Evolutionary conservation across 1,284 basidiomycete genomes (phyloP).

Genomic region (Ustilago curta): DNA sequence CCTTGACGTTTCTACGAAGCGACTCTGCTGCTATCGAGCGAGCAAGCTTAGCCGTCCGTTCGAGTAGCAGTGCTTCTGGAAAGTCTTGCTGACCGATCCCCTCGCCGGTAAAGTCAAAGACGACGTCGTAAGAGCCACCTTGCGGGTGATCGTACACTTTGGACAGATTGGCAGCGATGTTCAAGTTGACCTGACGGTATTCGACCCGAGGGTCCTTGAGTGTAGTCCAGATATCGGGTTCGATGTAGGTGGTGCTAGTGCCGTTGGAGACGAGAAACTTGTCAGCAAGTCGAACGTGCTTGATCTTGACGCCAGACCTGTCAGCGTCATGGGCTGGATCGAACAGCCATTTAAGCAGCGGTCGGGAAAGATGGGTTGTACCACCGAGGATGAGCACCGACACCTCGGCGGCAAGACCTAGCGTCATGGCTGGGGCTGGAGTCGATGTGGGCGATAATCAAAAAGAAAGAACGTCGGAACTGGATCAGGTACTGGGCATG

Average conservation of each 20-base stretch:
- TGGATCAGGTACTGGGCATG: neutral
- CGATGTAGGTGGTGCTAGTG: conserved; percentile 44
- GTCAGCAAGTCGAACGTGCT: conserved; percentile 54
- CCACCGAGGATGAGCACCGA: conserved; percentile 59
- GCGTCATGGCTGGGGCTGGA: conserved; percentile 4
- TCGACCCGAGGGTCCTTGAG: conserved; percentile 53
- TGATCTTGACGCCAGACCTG: conserved; percentile 19
- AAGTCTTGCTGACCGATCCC: conserved; percentile 33
- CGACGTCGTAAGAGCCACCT: conserved; percentile 45
- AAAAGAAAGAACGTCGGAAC: neutral
- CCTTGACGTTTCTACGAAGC: conserved; percentile 29
- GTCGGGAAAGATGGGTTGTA: conserved; percentile 36
- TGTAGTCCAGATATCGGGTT: conserved; percentile 39
- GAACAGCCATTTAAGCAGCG: conserved; percentile 50
- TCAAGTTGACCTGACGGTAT: conserved; percentile 57
- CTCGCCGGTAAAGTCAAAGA: conserved; percentile 61
- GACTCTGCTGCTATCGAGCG: conserved; percentile 41
- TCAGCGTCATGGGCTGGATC: conserved; percentile 7
- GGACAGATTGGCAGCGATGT: conserved; percentile 24
- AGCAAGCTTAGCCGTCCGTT: conserved; percentile 54
- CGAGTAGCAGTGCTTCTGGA: conserved; percentile 49
- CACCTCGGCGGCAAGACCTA: conserved; percentile 23
- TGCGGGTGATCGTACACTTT: conserved; percentile 36
- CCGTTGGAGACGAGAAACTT: conserved; percentile 48
- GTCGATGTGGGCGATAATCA: neutral